Percentiles rank a stretch among this genome's conserved stretches.
Evolutionary conservation across 73 alveolate species (phyloP).

Genomic region (Paramecium sexaurelia): DNA sequence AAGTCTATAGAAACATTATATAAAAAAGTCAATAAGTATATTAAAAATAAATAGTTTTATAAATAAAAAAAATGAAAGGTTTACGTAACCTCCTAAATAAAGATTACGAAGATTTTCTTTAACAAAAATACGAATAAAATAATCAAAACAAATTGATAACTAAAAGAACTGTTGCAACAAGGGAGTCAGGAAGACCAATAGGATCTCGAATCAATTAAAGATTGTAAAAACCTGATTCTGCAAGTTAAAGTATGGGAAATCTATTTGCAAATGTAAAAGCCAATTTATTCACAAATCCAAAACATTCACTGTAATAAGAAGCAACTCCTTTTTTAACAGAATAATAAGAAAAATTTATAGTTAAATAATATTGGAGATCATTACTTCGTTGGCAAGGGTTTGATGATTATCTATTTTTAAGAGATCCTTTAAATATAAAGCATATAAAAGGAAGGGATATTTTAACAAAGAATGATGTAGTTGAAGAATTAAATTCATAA

Average conservation of each 20-base stretch:
- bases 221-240: not conserved
- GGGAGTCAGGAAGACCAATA: not conserved
- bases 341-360: conserved; percentile 24
- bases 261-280: not conserved
- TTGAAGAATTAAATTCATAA: not conserved
- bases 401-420: conserved; percentile 14
- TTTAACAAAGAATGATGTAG: conserved; percentile 16
- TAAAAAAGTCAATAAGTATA: not conserved
- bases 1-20: not conserved
- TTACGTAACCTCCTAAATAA: conserved; percentile 11
- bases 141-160: not conserved
- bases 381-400: conserved; percentile 53
- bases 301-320: not conserved
- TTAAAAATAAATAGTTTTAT: not conserved
- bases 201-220: not conserved
- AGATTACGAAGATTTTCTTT: not conserved
- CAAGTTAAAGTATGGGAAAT: not conserved
- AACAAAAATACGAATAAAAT: not conserved
- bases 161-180: conserved; percentile 9
- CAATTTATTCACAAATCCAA: not conserved
- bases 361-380: conserved; percentile 36
- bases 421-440: not conserved
- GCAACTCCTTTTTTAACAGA: not conserved
- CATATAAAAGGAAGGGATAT: conserved; percentile 26
- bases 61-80: not conserved